Evolutionary conservation across 495 filamentous ascomycete species (phyloP).

Genomic region (Neurospora sp.): DNA sequence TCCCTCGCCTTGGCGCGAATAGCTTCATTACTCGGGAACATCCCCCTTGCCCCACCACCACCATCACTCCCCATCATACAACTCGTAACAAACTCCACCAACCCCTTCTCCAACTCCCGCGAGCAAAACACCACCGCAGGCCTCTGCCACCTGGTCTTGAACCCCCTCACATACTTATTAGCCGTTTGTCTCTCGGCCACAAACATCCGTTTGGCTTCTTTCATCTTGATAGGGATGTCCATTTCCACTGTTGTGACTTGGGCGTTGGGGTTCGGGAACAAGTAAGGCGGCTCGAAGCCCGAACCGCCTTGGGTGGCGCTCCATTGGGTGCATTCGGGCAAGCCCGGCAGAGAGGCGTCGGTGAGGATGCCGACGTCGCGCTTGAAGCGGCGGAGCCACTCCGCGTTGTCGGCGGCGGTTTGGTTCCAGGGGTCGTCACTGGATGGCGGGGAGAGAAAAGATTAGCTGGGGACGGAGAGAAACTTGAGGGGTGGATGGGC

Average conservation of each 20-base stretch:
- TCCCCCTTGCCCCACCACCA: conserved; percentile 2
- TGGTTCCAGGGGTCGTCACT: conserved; percentile 65
- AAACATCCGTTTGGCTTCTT: conserved; percentile 25
- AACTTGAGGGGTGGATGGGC: not conserved
- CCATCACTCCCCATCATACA: not conserved
- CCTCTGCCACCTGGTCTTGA: conserved; percentile 25
- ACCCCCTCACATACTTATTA: conserved; percentile 25
- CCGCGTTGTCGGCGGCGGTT: conserved; percentile 60
- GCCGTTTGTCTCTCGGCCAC: conserved; percentile 27
- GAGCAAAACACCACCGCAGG: conserved; percentile 41
- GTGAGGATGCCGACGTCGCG: conserved; percentile 48
- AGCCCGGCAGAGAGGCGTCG: conserved; percentile 31
- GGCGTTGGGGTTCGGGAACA: conserved; percentile 21
- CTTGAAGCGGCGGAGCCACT: conserved; percentile 63
- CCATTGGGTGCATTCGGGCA: conserved; percentile 28
- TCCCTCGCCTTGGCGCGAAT: conserved; percentile 30
- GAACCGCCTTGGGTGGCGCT: conserved; percentile 30
- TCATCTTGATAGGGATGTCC: conserved; percentile 17
- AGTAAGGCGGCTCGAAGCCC: conserved; percentile 39
- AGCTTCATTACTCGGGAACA: conserved; percentile 31
- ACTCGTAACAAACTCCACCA: conserved; percentile 29
- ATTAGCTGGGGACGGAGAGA: not conserved
- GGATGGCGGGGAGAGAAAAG: conserved; percentile 3
- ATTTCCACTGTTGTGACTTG: not conserved
- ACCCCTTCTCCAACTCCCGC: conserved; percentile 37